Percentiles rank a stretch among this genome's conserved stretches.
phyloP scores from a whole-genome alignment of 352 stramenopile species.

The Phytophthora hybrid region DNA sequence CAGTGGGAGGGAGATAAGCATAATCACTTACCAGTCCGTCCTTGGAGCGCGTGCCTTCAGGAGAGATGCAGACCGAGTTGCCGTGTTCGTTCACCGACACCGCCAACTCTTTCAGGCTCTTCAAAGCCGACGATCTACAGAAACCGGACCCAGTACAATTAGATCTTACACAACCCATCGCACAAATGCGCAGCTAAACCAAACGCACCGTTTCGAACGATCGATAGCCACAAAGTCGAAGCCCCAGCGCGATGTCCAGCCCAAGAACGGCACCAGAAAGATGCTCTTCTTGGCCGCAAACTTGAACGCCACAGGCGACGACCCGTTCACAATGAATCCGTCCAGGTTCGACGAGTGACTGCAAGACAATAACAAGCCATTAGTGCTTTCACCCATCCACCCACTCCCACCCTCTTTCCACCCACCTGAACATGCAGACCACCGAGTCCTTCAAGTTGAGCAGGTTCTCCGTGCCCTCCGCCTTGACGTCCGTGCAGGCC shows the following conservation, averaged over 20 bases:
- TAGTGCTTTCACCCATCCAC: too few relatives aligned
- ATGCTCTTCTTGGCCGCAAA: constrained; percentile 89
- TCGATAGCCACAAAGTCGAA: constrained; percentile 88
- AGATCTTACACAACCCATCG: not conserved
- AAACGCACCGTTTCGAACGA: constrained; percentile 65
- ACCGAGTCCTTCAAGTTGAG: constrained; percentile 66
- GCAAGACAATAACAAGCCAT: constrained; percentile 6
- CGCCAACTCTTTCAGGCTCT: constrained; percentile 77
- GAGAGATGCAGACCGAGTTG: constrained; percentile 85
- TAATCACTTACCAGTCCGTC: constrained; percentile 59
- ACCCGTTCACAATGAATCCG: constrained; percentile 83
- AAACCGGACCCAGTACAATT: constrained; percentile 8
- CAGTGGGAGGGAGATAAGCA: not conserved
- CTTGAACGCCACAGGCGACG: constrained; percentile 78
- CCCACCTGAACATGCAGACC: constrained; percentile 87
- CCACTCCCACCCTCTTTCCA: too few relatives aligned
- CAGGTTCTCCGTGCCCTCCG: constrained; percentile 66
- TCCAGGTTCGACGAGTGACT: constrained; percentile 88
- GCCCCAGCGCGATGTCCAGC: constrained; percentile 77
- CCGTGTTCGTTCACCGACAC: constrained; percentile 73
- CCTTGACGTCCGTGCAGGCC: constrained; percentile 54
- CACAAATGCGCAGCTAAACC: not conserved
- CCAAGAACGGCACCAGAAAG: constrained; percentile 82
- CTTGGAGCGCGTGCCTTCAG: constrained; percentile 86
- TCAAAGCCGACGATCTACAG: constrained; percentile 60